These are phyloP conservation scores for Spathaspora passalidarum DNA, from an alignment of 805 yeast species.

Conservation along the genomic window DNA sequence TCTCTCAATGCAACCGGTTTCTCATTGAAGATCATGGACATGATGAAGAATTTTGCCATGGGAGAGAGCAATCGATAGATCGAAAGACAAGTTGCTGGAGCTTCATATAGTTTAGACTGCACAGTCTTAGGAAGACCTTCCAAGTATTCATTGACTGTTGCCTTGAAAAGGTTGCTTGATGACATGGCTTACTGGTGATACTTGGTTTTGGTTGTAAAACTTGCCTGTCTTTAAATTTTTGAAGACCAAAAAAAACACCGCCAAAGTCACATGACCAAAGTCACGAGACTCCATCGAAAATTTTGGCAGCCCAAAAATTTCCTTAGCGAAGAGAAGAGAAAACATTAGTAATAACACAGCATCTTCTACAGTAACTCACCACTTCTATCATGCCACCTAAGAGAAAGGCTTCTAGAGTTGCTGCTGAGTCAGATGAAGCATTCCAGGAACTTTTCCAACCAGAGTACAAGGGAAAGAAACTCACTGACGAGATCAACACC, in stretches of 20 bases:
- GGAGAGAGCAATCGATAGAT: slow-evolving; percentile 87
- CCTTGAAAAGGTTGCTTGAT: slow-evolving; percentile 44
- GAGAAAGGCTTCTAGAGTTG: slow-evolving; percentile 10
- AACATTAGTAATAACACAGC: not conserved
- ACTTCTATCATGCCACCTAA: slow-evolving; percentile 12
- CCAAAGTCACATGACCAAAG: no score
- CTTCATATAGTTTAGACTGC: slow-evolving; percentile 74
- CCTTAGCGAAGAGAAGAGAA: not conserved
- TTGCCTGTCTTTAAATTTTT: not conserved
- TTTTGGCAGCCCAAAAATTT: not conserved
- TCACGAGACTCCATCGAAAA: not conserved
- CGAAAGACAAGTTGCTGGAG: slow-evolving; percentile 91
- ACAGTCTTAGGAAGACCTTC: slow-evolving; percentile 87
- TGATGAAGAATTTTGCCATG: slow-evolving; percentile 81
- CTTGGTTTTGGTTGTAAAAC: no score
- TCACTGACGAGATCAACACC: slow-evolving; percentile 85
- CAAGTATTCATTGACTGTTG: slow-evolving; percentile 81
- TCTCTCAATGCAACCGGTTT: slow-evolving; percentile 64
- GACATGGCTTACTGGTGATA: slow-evolving; percentile 15
- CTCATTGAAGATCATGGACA: slow-evolving; percentile 83
- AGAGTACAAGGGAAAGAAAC: slow-evolving; percentile 76
- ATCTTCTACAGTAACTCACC: not conserved
- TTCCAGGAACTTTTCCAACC: slow-evolving; percentile 79
- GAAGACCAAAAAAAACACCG: no score
- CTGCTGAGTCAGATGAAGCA: slow-evolving; percentile 47